Evolutionary conservation across 2,329 filamentous ascomycete genomes (phyloP).

Genomic region (Aspergillus sp.): DNA sequence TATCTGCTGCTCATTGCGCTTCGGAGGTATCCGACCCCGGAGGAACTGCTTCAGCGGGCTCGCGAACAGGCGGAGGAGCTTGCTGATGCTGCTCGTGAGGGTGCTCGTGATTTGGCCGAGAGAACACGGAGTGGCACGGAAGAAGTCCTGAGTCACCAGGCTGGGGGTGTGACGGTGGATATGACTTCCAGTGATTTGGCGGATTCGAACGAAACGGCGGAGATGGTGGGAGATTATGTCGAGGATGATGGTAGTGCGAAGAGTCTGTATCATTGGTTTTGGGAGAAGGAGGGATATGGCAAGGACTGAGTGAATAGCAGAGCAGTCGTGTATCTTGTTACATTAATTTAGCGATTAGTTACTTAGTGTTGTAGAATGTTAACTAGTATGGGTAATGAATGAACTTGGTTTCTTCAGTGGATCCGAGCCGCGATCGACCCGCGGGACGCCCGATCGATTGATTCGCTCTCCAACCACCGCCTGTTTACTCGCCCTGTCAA

Average conservation of each 20-base stretch:
- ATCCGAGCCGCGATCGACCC: constrained; percentile 3
- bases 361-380: background rate
- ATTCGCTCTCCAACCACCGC: constrained; percentile 2
- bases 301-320: constrained; percentile 6
- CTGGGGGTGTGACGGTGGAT: constrained; percentile 30
- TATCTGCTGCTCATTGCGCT: constrained; percentile 60
- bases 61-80: constrained; percentile 45
- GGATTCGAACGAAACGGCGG: constrained; percentile 45
- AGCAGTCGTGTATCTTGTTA: background rate
- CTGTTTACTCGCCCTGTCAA: background rate
- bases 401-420: background rate
- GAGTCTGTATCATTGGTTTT: constrained; percentile 46
- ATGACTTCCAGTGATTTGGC: constrained; percentile 30
- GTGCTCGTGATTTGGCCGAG: constrained; percentile 38
- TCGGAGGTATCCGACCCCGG: constrained; percentile 46
- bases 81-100: constrained; percentile 42
- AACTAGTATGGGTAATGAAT: background rate
- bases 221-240: constrained; percentile 49
- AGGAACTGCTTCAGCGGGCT: constrained; percentile 43
- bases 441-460: background rate
- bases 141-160: constrained; percentile 24
- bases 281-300: constrained; percentile 34
- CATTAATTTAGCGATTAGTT: background rate
- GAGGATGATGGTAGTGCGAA: constrained; percentile 45
- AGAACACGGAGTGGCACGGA: constrained; percentile 31